These are phyloP conservation scores for Tillandsia leiboldiana DNA, from an alignment of 176 grass and related monocot genomes.

Conservation along the genomic window DNA sequence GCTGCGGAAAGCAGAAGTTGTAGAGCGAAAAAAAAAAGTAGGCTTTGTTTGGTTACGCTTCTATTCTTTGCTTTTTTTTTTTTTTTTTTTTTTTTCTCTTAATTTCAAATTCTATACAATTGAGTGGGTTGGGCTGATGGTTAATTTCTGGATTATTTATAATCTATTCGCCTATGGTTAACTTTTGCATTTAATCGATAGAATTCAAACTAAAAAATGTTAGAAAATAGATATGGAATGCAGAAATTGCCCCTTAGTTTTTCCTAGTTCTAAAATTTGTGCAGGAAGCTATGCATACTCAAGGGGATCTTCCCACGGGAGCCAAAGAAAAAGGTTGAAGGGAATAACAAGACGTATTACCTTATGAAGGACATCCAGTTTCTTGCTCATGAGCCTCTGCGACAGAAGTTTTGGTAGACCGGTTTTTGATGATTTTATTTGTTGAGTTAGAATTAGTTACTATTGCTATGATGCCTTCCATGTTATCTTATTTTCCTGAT, in stretches of 20 bases:
- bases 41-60: too few relatives aligned
- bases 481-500: too few relatives aligned
- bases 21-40: too few relatives aligned
- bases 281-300: constrained; percentile 96
- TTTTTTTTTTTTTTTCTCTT: too few relatives aligned
- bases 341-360: constrained; percentile 96
- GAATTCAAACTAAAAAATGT: too few relatives aligned
- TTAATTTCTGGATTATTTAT: not conserved
- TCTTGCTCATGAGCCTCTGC: constrained; percentile 64
- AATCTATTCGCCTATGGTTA: not conserved
- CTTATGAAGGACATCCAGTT: constrained; percentile 88
- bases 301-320: constrained; percentile 81
- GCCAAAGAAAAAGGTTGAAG: constrained; percentile 90
- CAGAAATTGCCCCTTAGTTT: not conserved
- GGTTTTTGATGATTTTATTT: not conserved
- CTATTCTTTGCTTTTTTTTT: too few relatives aligned
- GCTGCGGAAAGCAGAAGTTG: too few relatives aligned
- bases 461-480: not conserved
- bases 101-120: too few relatives aligned
- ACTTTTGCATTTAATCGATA: not conserved
- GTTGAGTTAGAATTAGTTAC: not conserved
- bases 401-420: constrained; percentile 65
- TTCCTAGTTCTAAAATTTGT: not conserved
- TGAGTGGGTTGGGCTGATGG: not conserved
- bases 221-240: too few relatives aligned